Evolutionary conservation across 75 land plant genomes (phyloP), one percentile per base, ranked within the genome.

Genomic region (Pinus taeda): DNA sequence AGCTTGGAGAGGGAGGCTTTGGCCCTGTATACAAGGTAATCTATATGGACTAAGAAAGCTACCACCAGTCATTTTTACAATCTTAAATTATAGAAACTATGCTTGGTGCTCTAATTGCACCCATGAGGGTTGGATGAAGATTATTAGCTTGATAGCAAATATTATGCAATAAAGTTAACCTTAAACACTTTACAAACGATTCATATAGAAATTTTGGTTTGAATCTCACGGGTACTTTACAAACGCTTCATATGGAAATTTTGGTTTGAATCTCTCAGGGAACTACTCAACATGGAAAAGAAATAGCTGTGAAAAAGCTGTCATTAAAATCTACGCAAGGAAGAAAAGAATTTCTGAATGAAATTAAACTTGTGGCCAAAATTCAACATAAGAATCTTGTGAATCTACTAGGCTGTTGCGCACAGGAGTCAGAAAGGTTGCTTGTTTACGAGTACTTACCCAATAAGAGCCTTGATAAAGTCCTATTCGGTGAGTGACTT

Each of bases 251-350:
- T 33, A 33, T 2, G 2, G 33, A 33, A 33, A 33, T 33, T 33
- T 33, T 33, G 33, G 33, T 33, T 33, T 33, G 33, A 33, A 33
- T 33, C 33, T 70, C 71, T 59, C 57, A 82, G 82, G 90, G 90
- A 15, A 72, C 3, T 36, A 74, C 85, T 21, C 53, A 80, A 17
- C 75, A 79, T 65, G 88, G 90, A 59, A 71, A 80, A 74, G 85
- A 80, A 42, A 75, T 88, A 20, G 90, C 90, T n/a, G 88, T 88
- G 58, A 88, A 88, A 60, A 77, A 83, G 22, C 59, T 83, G 20
- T 79, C 87, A 0, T 73, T 55, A 60, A 55, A 57, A 24, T 81
- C 79, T 42, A 57, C 59, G 29, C 82, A 85, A 78, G 90, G 88
- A 0, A 75, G 18, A 0, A 17, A 56, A 33, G 85, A 88, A 69